Evolutionary conservation across 495 filamentous ascomycete genomes (phyloP).

Genomic region (Polyplosphaeria fusca): DNA sequence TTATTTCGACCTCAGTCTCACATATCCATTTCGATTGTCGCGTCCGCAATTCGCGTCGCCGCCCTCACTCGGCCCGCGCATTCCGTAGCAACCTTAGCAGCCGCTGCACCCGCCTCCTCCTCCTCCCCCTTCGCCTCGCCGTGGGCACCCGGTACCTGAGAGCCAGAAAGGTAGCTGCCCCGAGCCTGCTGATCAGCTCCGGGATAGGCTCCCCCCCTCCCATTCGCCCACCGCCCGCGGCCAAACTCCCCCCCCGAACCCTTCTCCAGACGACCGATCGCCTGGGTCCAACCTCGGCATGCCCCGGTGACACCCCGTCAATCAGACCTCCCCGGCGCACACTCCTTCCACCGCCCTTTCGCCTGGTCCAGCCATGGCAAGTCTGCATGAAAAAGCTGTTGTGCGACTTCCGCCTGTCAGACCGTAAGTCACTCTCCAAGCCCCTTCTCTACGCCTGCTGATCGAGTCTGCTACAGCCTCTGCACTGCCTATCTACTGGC

Average conservation of each 20-base stretch:
- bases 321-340: no score
- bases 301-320: neutral
- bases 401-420: neutral
- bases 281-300: conserved; percentile 2
- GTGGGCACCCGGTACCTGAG: neutral
- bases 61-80: no score
- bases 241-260: neutral
- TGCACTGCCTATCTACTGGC: conserved; percentile 72
- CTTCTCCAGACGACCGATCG: neutral
- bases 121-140: conserved; percentile 5
- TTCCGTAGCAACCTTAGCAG: no score
- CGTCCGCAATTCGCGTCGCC: no score
- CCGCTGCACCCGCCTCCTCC: no score
- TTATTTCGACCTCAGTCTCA: no score
- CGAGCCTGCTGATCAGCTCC: conserved; percentile 9
- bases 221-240: conserved; percentile 2
- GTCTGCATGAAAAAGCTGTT: neutral
- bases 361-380: conserved; percentile 2
- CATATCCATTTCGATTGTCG: no score
- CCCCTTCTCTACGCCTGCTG: neutral
- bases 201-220: neutral
- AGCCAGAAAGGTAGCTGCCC: conserved; percentile 20
- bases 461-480: conserved; percentile 48
- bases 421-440: conserved; percentile 23
- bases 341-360: no score